Percentiles rank a stretch among this genome's conserved stretches.
Conservation (phyloP, 345 rosid species). For the Odontarrhena argentea region DNA sequence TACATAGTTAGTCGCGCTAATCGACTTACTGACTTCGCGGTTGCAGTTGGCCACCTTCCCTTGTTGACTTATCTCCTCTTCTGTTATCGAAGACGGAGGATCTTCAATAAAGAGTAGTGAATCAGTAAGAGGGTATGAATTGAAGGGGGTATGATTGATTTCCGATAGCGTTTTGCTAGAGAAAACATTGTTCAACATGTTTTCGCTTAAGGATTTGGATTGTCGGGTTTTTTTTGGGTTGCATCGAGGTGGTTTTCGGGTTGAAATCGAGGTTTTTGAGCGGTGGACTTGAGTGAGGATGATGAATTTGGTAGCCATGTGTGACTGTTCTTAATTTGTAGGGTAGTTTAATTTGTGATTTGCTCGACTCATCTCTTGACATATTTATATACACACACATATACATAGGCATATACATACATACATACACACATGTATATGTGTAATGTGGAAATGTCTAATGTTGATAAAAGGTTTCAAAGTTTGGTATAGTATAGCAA, state of each 20-base stretch:
- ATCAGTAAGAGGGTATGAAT: not conserved
- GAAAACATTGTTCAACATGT: conserved; percentile 19
- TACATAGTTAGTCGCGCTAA: not conserved
- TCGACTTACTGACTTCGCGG: conserved; percentile 13
- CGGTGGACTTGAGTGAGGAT: conserved; percentile 33
- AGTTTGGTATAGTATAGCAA: not conserved
- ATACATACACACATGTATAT: conserved; percentile 25
- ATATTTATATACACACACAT: conserved; percentile 35
- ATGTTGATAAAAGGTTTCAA: conserved; percentile 2
- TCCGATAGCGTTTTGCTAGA: conserved; percentile 16
- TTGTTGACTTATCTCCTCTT: conserved; percentile 18
- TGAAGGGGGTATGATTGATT: not conserved
- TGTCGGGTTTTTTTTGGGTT: conserved; percentile 18
- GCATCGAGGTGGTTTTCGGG: conserved; percentile 23
- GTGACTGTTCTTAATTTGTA: conserved; percentile 13
- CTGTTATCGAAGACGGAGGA: not conserved
- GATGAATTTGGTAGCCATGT: conserved; percentile 41
- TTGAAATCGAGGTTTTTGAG: conserved; percentile 20
- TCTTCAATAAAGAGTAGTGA: conserved; percentile 23
- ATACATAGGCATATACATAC: conserved; percentile 31
- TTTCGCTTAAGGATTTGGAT: conserved; percentile 31
- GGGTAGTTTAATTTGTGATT: conserved; percentile 22
- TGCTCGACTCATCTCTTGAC: conserved; percentile 6
- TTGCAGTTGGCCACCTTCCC: not conserved
- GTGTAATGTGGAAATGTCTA: conserved; percentile 2